Evolutionary conservation across 2,329 filamentous ascomycete genomes (phyloP), one percentile per base, ranked within the genome.

Genomic region (Hymenoscyphus occultus): DNA sequence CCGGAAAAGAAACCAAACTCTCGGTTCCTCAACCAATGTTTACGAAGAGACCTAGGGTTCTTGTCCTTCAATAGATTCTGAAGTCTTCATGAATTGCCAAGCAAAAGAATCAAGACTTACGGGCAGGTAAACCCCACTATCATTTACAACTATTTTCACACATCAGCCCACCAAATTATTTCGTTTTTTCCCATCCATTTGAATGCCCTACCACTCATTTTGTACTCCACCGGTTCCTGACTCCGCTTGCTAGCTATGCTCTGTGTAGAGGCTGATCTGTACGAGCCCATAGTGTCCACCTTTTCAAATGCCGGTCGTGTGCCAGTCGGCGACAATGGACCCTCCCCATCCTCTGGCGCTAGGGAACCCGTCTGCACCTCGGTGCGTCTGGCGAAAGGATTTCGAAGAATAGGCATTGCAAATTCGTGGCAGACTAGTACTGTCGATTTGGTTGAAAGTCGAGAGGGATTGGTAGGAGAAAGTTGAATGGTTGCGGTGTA

Each of bases 61-160:
- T 51, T 7, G 9, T 51, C 19, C 19, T 7, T 51, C n/a, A 16
- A n/a, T 45, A 6, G 16, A 19, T n/a, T 19, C 16, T 45, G 16
- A 19, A 45, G 42, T n/a, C 39, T 19, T 73, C 66, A 75, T 71
- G 72, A 64, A 70, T 67, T 69, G 76, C 70, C 73, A 39, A 59
- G 12, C 9, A 35, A 6, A 42, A 19, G 39, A 48, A 28, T 35
- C 59, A 61, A 67, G 51, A 71, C 86, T 79, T 87, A 95, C 92
- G 72, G 94, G 94, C 71, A 98, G 86, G 80, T 96, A 98, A 68
- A 97, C 90, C 71, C 94, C 94, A 77, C 91, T 96, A 78, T 96
- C 93, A 76, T 96, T 96, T 77, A 98, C 95, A 70, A 97, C 94
- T 97, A 76, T 71, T 19, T 42, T 22, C n/a, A 39, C 35, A 61